These are phyloP conservation scores for Isoetes taiwanensis DNA, from an alignment of 75 land plant genomes.

Conservation along the genomic window DNA sequence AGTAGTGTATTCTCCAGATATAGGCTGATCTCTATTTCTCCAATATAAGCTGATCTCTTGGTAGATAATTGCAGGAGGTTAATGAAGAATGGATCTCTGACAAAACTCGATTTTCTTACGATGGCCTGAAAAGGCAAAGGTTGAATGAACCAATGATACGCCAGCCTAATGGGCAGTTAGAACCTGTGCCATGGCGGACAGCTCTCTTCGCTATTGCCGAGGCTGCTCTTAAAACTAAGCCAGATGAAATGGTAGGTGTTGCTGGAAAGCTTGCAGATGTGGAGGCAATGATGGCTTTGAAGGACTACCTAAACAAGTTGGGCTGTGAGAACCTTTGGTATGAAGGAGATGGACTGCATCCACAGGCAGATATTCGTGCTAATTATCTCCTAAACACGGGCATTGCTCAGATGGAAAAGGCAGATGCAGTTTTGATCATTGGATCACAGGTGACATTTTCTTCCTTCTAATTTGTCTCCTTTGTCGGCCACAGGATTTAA, in stretches of 20 bases:
- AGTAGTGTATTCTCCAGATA: too few species aligned
- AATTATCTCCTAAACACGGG: conserved; percentile 59
- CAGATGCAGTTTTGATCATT: conserved; percentile 73
- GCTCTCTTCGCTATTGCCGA: conserved; percentile 79
- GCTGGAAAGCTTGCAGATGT: conserved; percentile 95
- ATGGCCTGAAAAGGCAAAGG: conserved; percentile 94
- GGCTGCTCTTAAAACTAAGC: conserved; percentile 41
- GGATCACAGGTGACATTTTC: conserved; percentile 64
- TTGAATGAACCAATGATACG: conserved; percentile 97
- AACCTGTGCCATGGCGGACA: conserved; percentile 79
- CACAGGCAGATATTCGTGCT: conserved; percentile 68
- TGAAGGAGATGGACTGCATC: conserved; percentile 61
- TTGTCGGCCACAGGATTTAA: too few species aligned
- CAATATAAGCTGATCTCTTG: not conserved
- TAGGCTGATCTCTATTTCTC: too few species aligned
- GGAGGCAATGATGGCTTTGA: conserved; percentile 93
- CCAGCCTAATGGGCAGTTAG: conserved; percentile 72
- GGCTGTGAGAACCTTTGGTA: conserved; percentile 83
- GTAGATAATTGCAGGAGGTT: conserved; percentile 52
- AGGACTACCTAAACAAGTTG: conserved; percentile 75
- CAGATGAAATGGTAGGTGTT: conserved; percentile 82
- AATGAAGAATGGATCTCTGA: conserved; percentile 99
- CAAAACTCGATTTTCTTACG: conserved; percentile 91
- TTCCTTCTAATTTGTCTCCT: conserved; percentile 4
- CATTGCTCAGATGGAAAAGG: conserved; percentile 71